phyloP scores from a whole-genome alignment of 345 rosid species.

The Physaria fendleri region DNA sequence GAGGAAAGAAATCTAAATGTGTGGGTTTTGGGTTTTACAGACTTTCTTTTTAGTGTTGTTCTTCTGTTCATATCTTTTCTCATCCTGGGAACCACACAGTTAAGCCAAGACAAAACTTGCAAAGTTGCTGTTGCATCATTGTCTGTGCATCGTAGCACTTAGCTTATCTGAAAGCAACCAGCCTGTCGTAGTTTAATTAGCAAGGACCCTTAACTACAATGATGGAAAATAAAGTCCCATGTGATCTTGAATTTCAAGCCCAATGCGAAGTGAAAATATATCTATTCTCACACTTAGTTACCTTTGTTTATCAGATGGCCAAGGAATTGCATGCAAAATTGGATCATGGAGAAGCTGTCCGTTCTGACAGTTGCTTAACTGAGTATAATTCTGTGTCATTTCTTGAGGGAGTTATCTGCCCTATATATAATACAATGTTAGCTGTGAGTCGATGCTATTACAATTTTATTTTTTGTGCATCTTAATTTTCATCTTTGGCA shows the following conservation, averaged over 20 bases:
- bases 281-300: constrained; percentile 1
- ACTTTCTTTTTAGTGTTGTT: constrained; percentile 3
- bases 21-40: background rate
- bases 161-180: constrained; percentile 8
- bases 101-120: constrained; percentile 4
- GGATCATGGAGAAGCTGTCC: constrained; percentile 82
- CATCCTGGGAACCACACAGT: constrained; percentile 1
- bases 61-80: constrained; percentile 1
- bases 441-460: constrained; percentile 42
- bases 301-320: constrained; percentile 71
- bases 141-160: constrained; percentile 2
- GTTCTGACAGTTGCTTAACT: constrained; percentile 53
- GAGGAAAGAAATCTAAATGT: background rate
- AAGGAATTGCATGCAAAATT: constrained; percentile 83
- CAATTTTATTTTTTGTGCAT: background rate
- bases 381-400: constrained; percentile 66
- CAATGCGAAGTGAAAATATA: background rate
- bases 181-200: constrained; percentile 5
- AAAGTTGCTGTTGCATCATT: background rate
- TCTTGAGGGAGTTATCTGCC: constrained; percentile 69
- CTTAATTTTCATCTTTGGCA: background rate
- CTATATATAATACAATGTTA: constrained; percentile 58
- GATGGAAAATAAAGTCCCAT: background rate
- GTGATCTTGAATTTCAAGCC: background rate
- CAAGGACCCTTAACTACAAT: constrained; percentile 1